Percentiles rank a stretch among this genome's conserved stretches.
phyloP scores from a whole-genome alignment of 768 basidiomycete species.

The Hygrophoropsis aurantiaca region DNA sequence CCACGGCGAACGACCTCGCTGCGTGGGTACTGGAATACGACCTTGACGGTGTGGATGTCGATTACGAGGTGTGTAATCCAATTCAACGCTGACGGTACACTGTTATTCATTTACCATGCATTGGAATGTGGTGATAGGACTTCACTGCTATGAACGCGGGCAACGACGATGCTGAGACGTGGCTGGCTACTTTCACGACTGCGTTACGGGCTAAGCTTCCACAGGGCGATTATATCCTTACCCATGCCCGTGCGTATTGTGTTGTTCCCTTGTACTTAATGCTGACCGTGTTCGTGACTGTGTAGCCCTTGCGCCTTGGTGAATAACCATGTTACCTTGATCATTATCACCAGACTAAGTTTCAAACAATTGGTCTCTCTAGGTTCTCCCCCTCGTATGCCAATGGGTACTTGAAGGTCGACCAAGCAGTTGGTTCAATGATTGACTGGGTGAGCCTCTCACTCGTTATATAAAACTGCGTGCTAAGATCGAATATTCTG shows the following conservation, averaged over 20 bases:
- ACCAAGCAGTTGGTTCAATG: conserved; percentile 38
- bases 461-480: not conserved
- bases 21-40: conserved; percentile 60
- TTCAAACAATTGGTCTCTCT: too few relatives aligned
- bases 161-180: conserved; percentile 49
- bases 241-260: conserved; percentile 36
- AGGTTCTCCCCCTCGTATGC: conserved; percentile 38
- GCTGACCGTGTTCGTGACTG: not conserved
- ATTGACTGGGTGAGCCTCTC: conserved; percentile 40
- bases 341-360: too few relatives aligned
- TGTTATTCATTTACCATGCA: not conserved
- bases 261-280: conserved; percentile 13
- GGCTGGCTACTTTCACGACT: conserved; percentile 33
- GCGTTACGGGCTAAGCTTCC: conserved; percentile 31
- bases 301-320: conserved; percentile 47
- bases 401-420: conserved; percentile 40
- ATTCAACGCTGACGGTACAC: too few relatives aligned
- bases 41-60: conserved; percentile 73
- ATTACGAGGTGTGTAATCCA: conserved; percentile 53
- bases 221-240: conserved; percentile 30
- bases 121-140: conserved; percentile 39
- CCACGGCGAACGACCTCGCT: conserved; percentile 63
- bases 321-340: too few relatives aligned
- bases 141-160: conserved; percentile 58
- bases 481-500: not conserved